phyloP scores from a whole-genome alignment of 768 basidiomycete genomes.

The Megacollybia marginata region DNA sequence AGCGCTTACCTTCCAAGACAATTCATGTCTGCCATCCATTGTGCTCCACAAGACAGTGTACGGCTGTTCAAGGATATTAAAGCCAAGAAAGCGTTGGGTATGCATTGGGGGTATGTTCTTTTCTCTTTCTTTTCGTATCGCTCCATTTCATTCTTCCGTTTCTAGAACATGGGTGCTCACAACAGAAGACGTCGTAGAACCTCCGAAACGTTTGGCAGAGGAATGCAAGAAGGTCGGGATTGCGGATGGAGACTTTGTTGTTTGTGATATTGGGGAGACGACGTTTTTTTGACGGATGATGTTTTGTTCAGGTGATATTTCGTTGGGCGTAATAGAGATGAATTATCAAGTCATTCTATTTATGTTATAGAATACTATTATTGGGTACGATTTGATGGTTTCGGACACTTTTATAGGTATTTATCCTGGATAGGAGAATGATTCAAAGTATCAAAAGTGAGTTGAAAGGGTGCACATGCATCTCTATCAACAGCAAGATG shows the following conservation, averaged over 20 bases:
- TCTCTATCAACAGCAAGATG: too few relatives aligned
- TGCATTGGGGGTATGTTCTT: conserved; percentile 59
- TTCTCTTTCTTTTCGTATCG: background rate
- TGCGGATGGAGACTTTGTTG: conserved; percentile 44
- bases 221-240: conserved; percentile 47
- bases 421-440: too few relatives aligned
- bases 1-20: conserved; percentile 56
- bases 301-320: too few relatives aligned
- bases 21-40: conserved; percentile 55
- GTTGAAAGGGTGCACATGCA: too few relatives aligned
- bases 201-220: conserved; percentile 43
- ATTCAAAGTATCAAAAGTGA: too few relatives aligned
- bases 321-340: too few relatives aligned
- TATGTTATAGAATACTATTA: too few relatives aligned
- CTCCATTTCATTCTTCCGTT: background rate
- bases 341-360: too few relatives aligned
- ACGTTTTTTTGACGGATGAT: conserved; percentile 11
- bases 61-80: conserved; percentile 56
- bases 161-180: conserved; percentile 48
- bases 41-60: conserved; percentile 62
- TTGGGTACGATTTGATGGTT: too few relatives aligned
- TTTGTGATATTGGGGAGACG: conserved; percentile 60
- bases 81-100: conserved; percentile 54
- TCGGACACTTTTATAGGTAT: too few relatives aligned
- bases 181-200: conserved; percentile 50